Evolutionary conservation across 2,329 filamentous ascomycete genomes (phyloP).

Genomic region (Colletotrichum kahawae): DNA sequence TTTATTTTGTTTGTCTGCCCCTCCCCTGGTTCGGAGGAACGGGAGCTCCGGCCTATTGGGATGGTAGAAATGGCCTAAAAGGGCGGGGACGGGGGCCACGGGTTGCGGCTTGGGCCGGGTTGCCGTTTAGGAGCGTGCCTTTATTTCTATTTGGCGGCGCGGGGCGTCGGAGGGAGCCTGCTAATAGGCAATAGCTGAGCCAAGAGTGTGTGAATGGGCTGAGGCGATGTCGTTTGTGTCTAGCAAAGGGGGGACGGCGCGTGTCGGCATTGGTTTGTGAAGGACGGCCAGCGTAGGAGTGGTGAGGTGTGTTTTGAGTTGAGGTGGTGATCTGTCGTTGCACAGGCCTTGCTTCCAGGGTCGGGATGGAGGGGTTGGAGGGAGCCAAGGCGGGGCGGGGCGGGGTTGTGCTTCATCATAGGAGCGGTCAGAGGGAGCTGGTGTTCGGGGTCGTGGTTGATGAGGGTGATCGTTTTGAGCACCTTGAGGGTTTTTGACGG

Average conservation of each 20-base stretch:
- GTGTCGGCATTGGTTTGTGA: not conserved
- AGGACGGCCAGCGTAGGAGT: not conserved
- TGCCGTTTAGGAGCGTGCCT: not conserved
- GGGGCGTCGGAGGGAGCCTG: not conserved
- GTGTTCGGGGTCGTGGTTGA: not conserved
- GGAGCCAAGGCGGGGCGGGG: constrained; percentile 14
- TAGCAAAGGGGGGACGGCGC: not conserved
- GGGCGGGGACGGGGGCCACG: constrained; percentile 1
- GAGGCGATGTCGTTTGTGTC: not conserved
- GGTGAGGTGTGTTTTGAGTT: constrained; percentile 15
- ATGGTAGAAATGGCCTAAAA: not conserved
- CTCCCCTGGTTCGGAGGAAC: not conserved
- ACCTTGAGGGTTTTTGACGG: not conserved
- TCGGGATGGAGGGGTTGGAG: not conserved
- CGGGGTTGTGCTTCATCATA: constrained; percentile 6
- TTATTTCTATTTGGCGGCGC: not conserved
- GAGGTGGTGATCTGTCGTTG: not conserved
- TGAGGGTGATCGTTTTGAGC: not conserved
- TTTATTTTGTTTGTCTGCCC: not conserved
- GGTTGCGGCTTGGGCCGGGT: constrained; percentile 19
- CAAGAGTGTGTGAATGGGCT: not conserved
- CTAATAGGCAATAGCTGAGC: not conserved
- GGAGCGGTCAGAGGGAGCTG: constrained; percentile 10
- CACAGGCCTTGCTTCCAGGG: constrained; percentile 2
- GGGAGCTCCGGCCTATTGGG: not conserved